phyloP scores from a whole-genome alignment of 331 rosid species.

The Pyrus hybrid region DNA sequence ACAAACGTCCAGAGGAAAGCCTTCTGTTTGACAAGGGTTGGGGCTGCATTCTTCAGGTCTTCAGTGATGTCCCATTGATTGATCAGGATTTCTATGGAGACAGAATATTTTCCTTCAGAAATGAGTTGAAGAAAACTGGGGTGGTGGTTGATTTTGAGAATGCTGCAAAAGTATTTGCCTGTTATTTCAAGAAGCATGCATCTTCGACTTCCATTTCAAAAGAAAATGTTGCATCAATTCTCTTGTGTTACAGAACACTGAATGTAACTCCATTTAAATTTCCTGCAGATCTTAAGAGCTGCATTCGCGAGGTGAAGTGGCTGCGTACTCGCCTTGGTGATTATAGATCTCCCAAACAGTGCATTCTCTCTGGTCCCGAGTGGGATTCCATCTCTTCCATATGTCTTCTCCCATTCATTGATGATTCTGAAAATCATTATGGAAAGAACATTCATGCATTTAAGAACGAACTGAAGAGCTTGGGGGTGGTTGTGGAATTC shows the following conservation, averaged over 20 bases:
- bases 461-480: slow-evolving; percentile 37
- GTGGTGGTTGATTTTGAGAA: slow-evolving; percentile 46
- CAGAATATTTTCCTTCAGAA: slow-evolving; percentile 7
- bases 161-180: slow-evolving; percentile 28
- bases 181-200: slow-evolving; percentile 29
- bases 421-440: slow-evolving; percentile 36
- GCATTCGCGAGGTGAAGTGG: slow-evolving; percentile 32
- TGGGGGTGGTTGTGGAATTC: slow-evolving; percentile 44
- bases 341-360: slow-evolving; percentile 33
- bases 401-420: slow-evolving; percentile 56
- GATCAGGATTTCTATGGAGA: slow-evolving; percentile 37
- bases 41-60: slow-evolving; percentile 47
- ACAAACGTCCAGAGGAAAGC: slow-evolving; percentile 41
- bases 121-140: slow-evolving; percentile 34
- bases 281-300: slow-evolving; percentile 14
- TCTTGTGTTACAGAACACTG: slow-evolving; percentile 32
- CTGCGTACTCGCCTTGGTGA: slow-evolving; percentile 39
- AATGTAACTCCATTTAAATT: slow-evolving; percentile 7
- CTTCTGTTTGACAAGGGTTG: slow-evolving; percentile 38
- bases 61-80: slow-evolving; percentile 36
- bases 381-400: slow-evolving; percentile 52
- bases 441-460: slow-evolving; percentile 34
- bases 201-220: slow-evolving; percentile 11
- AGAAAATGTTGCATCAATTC: slow-evolving; percentile 33
- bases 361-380: slow-evolving; percentile 51